These are phyloP conservation scores for Lactarius sp. DNA, from an alignment of 768 basidiomycete species.

Conservation along the genomic window DNA sequence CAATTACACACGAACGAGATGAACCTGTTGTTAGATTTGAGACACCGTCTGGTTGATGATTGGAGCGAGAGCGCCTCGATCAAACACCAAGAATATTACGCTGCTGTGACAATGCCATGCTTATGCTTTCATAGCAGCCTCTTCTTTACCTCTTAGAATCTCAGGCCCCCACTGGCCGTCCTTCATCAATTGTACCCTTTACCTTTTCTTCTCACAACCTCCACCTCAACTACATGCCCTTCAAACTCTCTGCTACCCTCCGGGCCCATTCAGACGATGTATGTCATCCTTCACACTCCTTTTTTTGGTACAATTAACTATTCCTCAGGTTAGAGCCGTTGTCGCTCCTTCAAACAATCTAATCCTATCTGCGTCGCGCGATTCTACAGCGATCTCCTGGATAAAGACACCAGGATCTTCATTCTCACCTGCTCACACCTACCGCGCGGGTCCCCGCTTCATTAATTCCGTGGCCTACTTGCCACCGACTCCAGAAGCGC, in stretches of 20 bases:
- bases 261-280: slow-evolving; percentile 71
- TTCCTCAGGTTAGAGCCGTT: slow-evolving; percentile 74
- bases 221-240: slow-evolving; percentile 45
- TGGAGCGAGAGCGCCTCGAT: background rate
- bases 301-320: slow-evolving; percentile 29
- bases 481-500: slow-evolving; percentile 50
- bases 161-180: background rate
- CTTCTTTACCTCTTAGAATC: slow-evolving; percentile 14
- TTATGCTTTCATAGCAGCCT: background rate
- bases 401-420: slow-evolving; percentile 44
- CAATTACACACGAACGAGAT: background rate
- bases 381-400: slow-evolving; percentile 89
- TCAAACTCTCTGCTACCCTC: slow-evolving; percentile 73
- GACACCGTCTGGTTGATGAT: background rate
- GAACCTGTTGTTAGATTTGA: background rate
- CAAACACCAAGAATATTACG: background rate
- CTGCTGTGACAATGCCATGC: background rate
- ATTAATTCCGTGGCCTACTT: slow-evolving; percentile 82
- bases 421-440: slow-evolving; percentile 51
- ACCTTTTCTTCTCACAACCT: slow-evolving; percentile 16
- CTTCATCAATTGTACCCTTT: slow-evolving; percentile 13
- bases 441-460: slow-evolving; percentile 65
- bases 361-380: slow-evolving; percentile 87
- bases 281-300: slow-evolving; percentile 31
- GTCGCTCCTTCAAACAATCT: slow-evolving; percentile 69